Evolutionary conservation across 345 rosid genomes (phyloP).

Genomic region (Erodium maritimum): DNA sequence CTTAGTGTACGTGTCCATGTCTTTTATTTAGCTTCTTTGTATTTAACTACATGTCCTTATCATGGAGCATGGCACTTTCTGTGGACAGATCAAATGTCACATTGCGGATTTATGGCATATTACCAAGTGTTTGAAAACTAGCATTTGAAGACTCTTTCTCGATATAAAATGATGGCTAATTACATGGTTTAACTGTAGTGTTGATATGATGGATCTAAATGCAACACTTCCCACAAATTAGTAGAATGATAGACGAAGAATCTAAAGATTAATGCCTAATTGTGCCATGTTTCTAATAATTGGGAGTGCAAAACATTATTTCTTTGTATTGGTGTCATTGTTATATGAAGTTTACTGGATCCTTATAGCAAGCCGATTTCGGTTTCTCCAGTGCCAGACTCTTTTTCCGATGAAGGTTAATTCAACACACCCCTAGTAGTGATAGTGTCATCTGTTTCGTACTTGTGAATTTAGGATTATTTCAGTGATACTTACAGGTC

Average conservation of each 20-base stretch:
- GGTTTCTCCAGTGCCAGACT: too few relatives aligned
- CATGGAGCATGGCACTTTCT: not conserved
- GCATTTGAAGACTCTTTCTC: not conserved
- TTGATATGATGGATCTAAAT: not conserved
- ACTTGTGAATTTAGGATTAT: too few relatives aligned
- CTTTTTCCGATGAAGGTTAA: too few relatives aligned
- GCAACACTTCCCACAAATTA: not conserved
- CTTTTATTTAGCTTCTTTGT: not conserved
- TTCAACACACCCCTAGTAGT: too few relatives aligned
- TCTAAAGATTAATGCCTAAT: not conserved
- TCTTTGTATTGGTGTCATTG: too few relatives aligned
- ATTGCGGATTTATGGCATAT: not conserved
- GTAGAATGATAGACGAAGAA: not conserved
- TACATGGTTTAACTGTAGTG: not conserved
- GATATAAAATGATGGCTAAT: not conserved
- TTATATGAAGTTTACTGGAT: not conserved
- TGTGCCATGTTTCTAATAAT: not conserved
- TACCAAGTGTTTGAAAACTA: too few relatives aligned
- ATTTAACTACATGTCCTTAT: not conserved
- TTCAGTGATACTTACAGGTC: too few relatives aligned
- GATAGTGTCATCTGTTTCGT: too few relatives aligned
- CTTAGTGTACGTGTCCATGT: not conserved
- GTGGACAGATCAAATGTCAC: not conserved
- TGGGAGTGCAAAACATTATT: too few relatives aligned
- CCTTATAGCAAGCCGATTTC: not conserved